phyloP scores from a whole-genome alignment of 805 yeast genomes.

The Priceomyces castillae region DNA sequence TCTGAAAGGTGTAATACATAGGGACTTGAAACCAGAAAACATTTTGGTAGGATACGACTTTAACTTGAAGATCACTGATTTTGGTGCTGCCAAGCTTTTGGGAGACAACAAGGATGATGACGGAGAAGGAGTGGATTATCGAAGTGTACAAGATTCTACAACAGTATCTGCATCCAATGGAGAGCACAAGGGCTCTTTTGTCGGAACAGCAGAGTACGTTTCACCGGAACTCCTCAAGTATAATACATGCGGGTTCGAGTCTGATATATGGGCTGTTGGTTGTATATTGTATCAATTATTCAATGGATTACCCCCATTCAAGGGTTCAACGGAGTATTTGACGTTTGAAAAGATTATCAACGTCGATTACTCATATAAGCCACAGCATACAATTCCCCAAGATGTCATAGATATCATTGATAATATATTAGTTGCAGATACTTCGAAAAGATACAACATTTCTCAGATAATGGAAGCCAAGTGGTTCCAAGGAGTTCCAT shows the following conservation, averaged over 20 bases:
- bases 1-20: conserved; percentile 82
- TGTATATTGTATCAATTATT: conserved; percentile 83
- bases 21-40: conserved; percentile 95
- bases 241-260: conserved; percentile 77
- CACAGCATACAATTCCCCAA: conserved; percentile 24
- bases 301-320: conserved; percentile 85
- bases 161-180: conserved; percentile 17
- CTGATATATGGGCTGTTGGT: conserved; percentile 94
- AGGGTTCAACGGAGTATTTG: conserved; percentile 78
- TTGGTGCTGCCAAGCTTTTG: conserved; percentile 92
- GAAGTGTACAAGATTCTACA: conserved; percentile 13
- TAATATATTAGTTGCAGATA: conserved; percentile 30
- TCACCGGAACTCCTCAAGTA: conserved; percentile 82
- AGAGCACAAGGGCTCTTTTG: conserved; percentile 64
- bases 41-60: conserved; percentile 80
- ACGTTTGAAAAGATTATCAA: conserved; percentile 87
- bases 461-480: conserved; percentile 29
- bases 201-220: conserved; percentile 96
- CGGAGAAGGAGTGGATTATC: conserved; percentile 31
- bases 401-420: conserved; percentile 33
- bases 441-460: conserved; percentile 29
- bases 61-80: conserved; percentile 89
- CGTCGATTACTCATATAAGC: conserved; percentile 57
- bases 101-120: conserved; percentile 33
- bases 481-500: conserved; percentile 39